Evolutionary conservation across 805 yeast genomes (phyloP), one percentile per base, ranked within the genome.

Genomic region (Candida boleticola): DNA sequence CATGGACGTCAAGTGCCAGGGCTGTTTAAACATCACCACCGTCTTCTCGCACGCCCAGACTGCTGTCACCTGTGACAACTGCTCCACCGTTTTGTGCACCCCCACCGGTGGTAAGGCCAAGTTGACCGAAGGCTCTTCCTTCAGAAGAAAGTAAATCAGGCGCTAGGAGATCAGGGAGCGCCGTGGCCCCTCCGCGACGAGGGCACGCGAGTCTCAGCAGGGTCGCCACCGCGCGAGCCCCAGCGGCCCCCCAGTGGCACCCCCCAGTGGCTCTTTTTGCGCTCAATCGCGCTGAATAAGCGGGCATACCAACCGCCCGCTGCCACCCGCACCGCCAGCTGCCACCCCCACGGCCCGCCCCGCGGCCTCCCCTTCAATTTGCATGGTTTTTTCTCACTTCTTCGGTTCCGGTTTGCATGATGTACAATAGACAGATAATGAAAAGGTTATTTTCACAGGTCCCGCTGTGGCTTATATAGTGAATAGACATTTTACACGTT

Each of bases 101-200:
- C 71, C 71, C 37, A 59, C 71, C 42, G 71, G 71, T 54, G 71
- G 71, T 60, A 65, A 65, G 59, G 68, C 70, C 50, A 63, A 64
- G 61, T 63, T 66, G 60, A 60, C 68, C 47, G 71, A 66, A 61
- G 71, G 71, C 41, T 60, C 61, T 44, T 65, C 71, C 42, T 64
- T 63, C 63, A 65, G 71, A 63, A 64, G 58, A 56, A 66, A 66
- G 63, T 66, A 60, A 57, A 33, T 41, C 27, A 23, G 36, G n/a
- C n/a, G n/a, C n/a, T n/a, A n/a, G n/a, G n/a, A n/a, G n/a, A n/a
- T n/a, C n/a, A n/a, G n/a, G n/a, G n/a, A n/a, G n/a, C n/a, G n/a
- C n/a, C n/a, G n/a, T n/a, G 20, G 17, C 11, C 19, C 13, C n/a
- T n/a, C n/a, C n/a, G n/a, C n/a, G n/a, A n/a, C n/a, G n/a, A n/a